Conservation (phyloP, 2,329 filamentous ascomycete genomes). For the Aplosporella prunicola region DNA sequence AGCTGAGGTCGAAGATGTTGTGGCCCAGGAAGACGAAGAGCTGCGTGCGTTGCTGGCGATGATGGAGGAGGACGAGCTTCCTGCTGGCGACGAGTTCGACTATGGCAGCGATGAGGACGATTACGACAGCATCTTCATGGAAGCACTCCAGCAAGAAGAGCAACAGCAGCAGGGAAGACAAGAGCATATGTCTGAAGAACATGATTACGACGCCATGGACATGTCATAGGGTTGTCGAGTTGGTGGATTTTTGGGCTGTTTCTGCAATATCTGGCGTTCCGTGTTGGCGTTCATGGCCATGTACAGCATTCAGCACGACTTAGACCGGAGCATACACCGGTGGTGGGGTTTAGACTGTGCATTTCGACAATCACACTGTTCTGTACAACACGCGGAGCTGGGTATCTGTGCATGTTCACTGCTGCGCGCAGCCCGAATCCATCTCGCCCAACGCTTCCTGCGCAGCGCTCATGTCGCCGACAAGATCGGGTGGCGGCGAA, state of each 20-base stretch:
- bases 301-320: neutral
- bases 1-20: slow-evolving; percentile 4
- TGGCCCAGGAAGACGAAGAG: slow-evolving; percentile 19
- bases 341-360: no score
- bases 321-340: neutral
- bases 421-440: slow-evolving; percentile 52
- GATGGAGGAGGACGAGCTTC: slow-evolving; percentile 27
- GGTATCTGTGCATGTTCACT: no score
- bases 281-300: neutral
- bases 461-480: slow-evolving; percentile 79
- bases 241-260: no score
- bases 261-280: no score
- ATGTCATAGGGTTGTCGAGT: slow-evolving; percentile 19
- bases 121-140: slow-evolving; percentile 55
- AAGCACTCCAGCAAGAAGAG: slow-evolving; percentile 22
- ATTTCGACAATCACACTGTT: no score
- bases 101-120: slow-evolving; percentile 50
- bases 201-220: slow-evolving; percentile 26
- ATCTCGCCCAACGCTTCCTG: slow-evolving; percentile 55
- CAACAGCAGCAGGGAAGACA: slow-evolving; percentile 28
- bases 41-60: slow-evolving; percentile 35
- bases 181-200: slow-evolving; percentile 13
- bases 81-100: slow-evolving; percentile 17
- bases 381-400: no score
- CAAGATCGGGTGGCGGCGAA: slow-evolving; percentile 79